Evolutionary conservation across 2,329 filamentous ascomycete species (phyloP), one percentile per base, ranked within the genome.

Genomic region (Trichoderma sp.): DNA sequence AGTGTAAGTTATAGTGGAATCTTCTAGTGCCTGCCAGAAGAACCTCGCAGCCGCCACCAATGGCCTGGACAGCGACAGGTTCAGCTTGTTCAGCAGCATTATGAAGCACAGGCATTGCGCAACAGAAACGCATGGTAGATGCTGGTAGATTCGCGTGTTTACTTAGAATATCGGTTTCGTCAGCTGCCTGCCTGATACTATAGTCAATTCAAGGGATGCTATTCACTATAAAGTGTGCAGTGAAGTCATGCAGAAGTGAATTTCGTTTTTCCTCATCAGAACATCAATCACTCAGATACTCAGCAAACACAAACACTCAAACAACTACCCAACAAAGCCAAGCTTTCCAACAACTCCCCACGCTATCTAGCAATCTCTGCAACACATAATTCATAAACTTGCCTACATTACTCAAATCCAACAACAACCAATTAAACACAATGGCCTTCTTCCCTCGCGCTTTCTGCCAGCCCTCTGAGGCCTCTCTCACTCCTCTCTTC

Each of bases 361-460:
- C 27, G n/a, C 52, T 29, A 35, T 24, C 29, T 53, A 33, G 21
- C 10, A 49, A 49, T 21, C 40, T n/a, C 3, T 14, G 21, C 49
- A 11, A 52, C 8, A 35, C 31, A 33, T 19, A 35, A 10, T n/a
- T 43, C 10, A 57, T n/a, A 7, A 60, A 19, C 40, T 47, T 27
- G 29, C 33, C 29, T 27, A 49, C 29, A 35, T 49, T 37, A 33
- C 37, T 29, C 40, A 60, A 40, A 31, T 29, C 13, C 47, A 68
- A 49, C 19, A 59, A 16, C 65, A 69, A 61, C 29, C 63, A 60
- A 53, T n/a, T 16, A 33, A 31, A 24, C 64, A 64, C 68, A 78
- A 89, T 89, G 87, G 84, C 87, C 73, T 82, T 89, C 82, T 89
- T 89, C 82, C 83, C 85, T 70, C 83, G 84, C 77, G 81, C 81